Conservation (phyloP, 257 asterid species). For the Lantana camara region DNA sequence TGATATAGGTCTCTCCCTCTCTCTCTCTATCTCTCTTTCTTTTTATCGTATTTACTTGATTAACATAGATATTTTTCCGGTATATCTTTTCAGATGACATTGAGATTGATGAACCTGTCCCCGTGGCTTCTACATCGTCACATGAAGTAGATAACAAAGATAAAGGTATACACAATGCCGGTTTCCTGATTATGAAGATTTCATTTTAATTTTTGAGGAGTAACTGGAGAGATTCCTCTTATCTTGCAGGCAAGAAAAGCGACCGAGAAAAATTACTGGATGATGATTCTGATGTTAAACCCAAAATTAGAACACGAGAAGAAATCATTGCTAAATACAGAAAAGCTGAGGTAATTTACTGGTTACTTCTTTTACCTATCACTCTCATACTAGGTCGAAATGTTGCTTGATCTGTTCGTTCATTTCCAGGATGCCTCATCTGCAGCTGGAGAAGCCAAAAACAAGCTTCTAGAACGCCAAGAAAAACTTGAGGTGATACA, state of each 20-base stretch:
- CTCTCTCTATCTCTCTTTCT: neutral
- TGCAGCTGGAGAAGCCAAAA: constrained; percentile 85
- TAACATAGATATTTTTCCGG: neutral
- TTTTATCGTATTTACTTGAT: neutral
- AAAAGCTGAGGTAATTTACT: constrained; percentile 67
- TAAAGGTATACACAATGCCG: constrained; percentile 42
- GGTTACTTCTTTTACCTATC: constrained; percentile 28
- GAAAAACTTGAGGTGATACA: constrained; percentile 82
- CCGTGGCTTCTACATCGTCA: constrained; percentile 47
- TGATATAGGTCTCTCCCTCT: constrained; percentile 54
- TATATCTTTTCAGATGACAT: constrained; percentile 61
- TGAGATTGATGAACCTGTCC: constrained; percentile 75
- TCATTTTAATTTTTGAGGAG: constrained; percentile 15
- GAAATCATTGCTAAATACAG: constrained; percentile 85
- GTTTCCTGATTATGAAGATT: constrained; percentile 20
- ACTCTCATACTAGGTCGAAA: constrained; percentile 14
- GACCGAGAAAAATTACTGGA: constrained; percentile 63
- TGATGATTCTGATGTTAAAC: constrained; percentile 53
- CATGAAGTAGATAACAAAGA: constrained; percentile 42
- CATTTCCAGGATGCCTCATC: constrained; percentile 79
- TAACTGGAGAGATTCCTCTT: constrained; percentile 21
- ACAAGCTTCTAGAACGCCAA: constrained; percentile 88
- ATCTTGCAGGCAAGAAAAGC: constrained; percentile 49
- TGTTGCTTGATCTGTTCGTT: constrained; percentile 20
- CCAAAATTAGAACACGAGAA: constrained; percentile 71